phyloP scores from a whole-genome alignment of 2,329 filamentous ascomycete species.

The Fusarium mangiferae region DNA sequence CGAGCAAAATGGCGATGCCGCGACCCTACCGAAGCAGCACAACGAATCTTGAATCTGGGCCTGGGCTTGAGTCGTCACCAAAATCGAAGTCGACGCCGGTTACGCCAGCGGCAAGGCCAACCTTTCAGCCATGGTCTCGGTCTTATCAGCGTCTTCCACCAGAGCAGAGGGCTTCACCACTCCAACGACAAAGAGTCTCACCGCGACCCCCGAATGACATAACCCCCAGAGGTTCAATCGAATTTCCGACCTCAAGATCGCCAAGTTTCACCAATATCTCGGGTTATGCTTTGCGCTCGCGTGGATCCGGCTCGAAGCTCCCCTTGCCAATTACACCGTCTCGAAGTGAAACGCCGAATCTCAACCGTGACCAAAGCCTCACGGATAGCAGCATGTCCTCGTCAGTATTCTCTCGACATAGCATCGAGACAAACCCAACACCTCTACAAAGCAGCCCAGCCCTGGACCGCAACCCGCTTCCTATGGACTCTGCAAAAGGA shows the following conservation, averaged over 20 bases:
- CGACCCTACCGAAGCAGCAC: conserved; percentile 31
- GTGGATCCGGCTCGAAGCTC: conserved; percentile 52
- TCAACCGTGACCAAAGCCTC: conserved; percentile 51
- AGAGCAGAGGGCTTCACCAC: conserved; percentile 15
- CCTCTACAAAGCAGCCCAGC: conserved; percentile 47
- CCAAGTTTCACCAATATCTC: conserved; percentile 42
- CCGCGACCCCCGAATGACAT: conserved; percentile 16
- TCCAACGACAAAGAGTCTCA: conserved; percentile 16
- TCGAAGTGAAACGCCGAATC: conserved; percentile 49
- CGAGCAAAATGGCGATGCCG: conserved; percentile 26
- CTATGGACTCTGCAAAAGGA: conserved; percentile 19
- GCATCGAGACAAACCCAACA: conserved; percentile 49
- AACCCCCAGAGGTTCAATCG: conserved; percentile 15
- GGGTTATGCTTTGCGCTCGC: conserved; percentile 48
- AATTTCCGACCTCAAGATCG: conserved; percentile 37
- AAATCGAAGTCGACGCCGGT: conserved; percentile 42
- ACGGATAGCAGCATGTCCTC: conserved; percentile 57
- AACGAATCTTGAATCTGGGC: conserved; percentile 19
- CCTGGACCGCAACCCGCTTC: conserved; percentile 26
- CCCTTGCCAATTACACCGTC: conserved; percentile 53
- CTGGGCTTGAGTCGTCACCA: conserved; percentile 30
- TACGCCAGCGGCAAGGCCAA: conserved; percentile 33
- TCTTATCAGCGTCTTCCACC: conserved; percentile 29
- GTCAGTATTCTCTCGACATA: conserved; percentile 53
- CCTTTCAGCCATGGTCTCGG: conserved; percentile 27